Evolutionary conservation across 129 eudicot species (phyloP), one percentile per base, ranked within the genome.

Genomic region (Artemisia tridentata): DNA sequence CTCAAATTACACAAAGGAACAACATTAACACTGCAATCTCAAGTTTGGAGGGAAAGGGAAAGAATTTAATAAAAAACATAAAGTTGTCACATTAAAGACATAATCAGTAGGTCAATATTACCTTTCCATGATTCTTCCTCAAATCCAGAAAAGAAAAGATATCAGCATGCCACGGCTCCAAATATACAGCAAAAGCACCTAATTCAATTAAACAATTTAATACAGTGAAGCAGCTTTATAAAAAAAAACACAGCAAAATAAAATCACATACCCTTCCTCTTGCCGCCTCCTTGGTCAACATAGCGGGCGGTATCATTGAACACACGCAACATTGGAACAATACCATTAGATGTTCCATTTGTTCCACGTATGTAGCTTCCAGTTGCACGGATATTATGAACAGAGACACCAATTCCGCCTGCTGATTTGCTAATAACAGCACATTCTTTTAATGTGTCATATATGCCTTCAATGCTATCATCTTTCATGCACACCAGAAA

Each of bases 131-230:
- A 65, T 93, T 93, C 73, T 89, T 93, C 80, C 90, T 90, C 71
- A 93, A 57, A 77, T 93, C 97, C 11, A 90, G 78, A 76, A 88
- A 93, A 17, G 84, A 87, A 65, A 82, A 85, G 20, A 90, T 69
- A 77, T 89, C 97, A 69, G 96, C 97, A 84, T 93, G 99, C 97
- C 99, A 93, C 20, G 96, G 97, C 80, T 93, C 99, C 74, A 93
- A 79, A 63, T 93, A 93, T n/a, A 90, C 89, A 71, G 97, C 96
- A 93, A 93, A 93, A 45, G 97, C 99, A 69, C 98, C 96, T 89
- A 74, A 49, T 19, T 50, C 67, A 51, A 58, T 20, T 51, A 18
- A 66, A 7, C 14, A 52, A 17, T 56, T 73, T 19, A 79, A 41
- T 7, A 56, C 19, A 17, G 16, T 15, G 1, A 7, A 7, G 7